phyloP scores from a whole-genome alignment of 805 yeast genomes.

The Metschnikowia matae region DNA sequence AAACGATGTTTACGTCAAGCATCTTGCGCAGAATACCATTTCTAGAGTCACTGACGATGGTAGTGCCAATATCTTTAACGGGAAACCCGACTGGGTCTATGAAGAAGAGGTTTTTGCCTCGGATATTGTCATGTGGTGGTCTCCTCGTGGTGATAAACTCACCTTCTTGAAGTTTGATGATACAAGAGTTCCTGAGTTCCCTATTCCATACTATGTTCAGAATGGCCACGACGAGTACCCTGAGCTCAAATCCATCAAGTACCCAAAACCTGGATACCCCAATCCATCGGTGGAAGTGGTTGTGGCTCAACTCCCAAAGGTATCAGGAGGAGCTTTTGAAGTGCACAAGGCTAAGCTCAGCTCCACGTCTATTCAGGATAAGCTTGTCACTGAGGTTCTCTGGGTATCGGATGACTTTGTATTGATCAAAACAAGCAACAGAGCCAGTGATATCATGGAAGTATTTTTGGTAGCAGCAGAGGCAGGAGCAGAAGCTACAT shows the following conservation, averaged over 20 bases:
- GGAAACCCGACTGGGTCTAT: conserved; percentile 92
- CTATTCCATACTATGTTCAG: conserved; percentile 72
- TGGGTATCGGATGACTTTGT: conserved; percentile 54
- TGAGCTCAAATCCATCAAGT: conserved; percentile 54
- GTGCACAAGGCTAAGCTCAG: conserved; percentile 10
- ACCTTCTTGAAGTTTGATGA: conserved; percentile 70
- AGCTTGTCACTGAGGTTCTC: conserved; percentile 53
- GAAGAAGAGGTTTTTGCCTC: conserved; percentile 82
- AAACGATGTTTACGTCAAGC: conserved; percentile 63
- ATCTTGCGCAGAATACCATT: conserved; percentile 24
- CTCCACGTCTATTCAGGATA: conserved; percentile 10
- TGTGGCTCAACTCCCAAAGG: conserved; percentile 12
- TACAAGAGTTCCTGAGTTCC: conserved; percentile 64
- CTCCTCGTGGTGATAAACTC: conserved; percentile 63
- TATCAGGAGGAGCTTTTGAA: conserved; percentile 10
- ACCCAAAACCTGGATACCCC: conserved; percentile 79
- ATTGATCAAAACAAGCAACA: conserved; percentile 57
- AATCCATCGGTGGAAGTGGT: conserved; percentile 59
- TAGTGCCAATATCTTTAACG: conserved; percentile 67
- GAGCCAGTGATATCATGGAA: conserved; percentile 55
- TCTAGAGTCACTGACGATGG: conserved; percentile 68
- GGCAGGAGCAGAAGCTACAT: conserved; percentile 22
- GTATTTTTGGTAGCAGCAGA: conserved; percentile 41
- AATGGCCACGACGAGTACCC: conserved; percentile 35
- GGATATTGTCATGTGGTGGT: conserved; percentile 83